Conservation (phyloP, 108 stramenopile genomes). For the Parmales sp. region DNA sequence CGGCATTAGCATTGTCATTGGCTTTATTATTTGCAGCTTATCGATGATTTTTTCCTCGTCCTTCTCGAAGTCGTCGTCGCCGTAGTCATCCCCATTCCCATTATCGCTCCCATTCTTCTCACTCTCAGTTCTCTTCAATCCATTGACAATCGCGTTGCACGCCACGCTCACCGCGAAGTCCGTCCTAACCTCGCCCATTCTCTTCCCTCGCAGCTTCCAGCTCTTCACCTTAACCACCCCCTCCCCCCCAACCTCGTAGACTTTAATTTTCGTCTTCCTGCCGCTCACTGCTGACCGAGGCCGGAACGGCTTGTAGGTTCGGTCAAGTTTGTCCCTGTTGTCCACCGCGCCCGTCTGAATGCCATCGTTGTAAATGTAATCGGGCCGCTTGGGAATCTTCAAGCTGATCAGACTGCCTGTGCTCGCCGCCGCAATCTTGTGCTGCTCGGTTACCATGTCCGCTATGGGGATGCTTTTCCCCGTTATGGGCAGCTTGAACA, state of each 20-base stretch:
- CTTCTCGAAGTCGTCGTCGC: neutral
- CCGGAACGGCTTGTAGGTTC: too few species aligned
- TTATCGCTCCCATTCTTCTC: neutral
- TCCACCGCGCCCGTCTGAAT: neutral
- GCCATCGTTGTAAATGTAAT: neutral
- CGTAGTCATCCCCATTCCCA: neutral
- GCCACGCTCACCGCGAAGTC: neutral
- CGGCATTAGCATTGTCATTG: too few species aligned
- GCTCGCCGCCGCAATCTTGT: too few species aligned
- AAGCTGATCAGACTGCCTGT: too few species aligned
- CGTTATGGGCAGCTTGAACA: neutral
- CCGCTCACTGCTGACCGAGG: too few species aligned
- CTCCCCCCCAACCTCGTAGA: neutral
- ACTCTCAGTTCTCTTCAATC: neutral
- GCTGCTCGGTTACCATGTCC: too few species aligned
- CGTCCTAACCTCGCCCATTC: neutral
- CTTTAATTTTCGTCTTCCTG: neutral
- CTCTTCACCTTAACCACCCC: neutral
- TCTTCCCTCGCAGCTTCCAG: neutral
- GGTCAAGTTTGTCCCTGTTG: neutral
- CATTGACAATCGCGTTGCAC: neutral
- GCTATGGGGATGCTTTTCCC: neutral
- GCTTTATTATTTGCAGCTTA: too few species aligned
- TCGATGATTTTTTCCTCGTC: neutral
- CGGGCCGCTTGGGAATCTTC: too few species aligned